A percentile compares a stretch with the other conserved stretches of the same genome.
phyloP scores from a whole-genome alignment of 2,329 filamentous ascomycete genomes.

The Pezicula rhizophila region DNA sequence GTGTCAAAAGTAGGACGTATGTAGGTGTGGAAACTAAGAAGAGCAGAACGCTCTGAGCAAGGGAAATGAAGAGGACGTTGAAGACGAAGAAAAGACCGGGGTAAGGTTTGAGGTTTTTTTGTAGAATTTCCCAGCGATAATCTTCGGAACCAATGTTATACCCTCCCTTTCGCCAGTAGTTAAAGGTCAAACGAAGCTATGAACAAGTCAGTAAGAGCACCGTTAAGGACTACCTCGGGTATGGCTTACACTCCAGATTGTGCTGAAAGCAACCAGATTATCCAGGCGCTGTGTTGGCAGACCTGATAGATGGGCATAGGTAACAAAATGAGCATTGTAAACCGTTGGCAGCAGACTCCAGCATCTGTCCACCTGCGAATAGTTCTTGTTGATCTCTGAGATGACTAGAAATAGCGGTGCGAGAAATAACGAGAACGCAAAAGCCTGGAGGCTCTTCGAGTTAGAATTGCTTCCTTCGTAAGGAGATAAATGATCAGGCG shows the following conservation, averaged over 20 bases:
- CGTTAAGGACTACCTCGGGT: background rate
- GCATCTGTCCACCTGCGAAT: conserved; percentile 89
- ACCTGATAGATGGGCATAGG: conserved; percentile 75
- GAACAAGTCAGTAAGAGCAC: conserved; percentile 5
- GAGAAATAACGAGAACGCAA: conserved; percentile 67
- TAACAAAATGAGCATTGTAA: conserved; percentile 76
- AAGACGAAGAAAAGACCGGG: conserved; percentile 67
- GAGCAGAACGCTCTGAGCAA: conserved; percentile 76
- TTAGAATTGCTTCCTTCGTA: no score
- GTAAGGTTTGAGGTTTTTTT: conserved; percentile 48
- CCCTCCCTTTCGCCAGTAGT: conserved; percentile 94
- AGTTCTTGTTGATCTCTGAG: conserved; percentile 86
- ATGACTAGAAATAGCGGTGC: conserved; percentile 65
- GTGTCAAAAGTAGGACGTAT: conserved; percentile 73
- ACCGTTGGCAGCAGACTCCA: conserved; percentile 88
- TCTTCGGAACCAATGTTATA: conserved; percentile 88
- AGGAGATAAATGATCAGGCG: no score
- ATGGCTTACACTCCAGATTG: conserved; percentile 67
- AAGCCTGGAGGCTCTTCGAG: conserved; percentile 32
- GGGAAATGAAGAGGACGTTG: conserved; percentile 84
- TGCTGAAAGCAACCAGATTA: conserved; percentile 62
- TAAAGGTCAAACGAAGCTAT: conserved; percentile 78
- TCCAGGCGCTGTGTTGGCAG: conserved; percentile 67
- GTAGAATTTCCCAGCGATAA: conserved; percentile 83
- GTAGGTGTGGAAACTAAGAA: conserved; percentile 73